phyloP scores from a whole-genome alignment of 805 yeast genomes.

The Martiniozyma abietophila region DNA sequence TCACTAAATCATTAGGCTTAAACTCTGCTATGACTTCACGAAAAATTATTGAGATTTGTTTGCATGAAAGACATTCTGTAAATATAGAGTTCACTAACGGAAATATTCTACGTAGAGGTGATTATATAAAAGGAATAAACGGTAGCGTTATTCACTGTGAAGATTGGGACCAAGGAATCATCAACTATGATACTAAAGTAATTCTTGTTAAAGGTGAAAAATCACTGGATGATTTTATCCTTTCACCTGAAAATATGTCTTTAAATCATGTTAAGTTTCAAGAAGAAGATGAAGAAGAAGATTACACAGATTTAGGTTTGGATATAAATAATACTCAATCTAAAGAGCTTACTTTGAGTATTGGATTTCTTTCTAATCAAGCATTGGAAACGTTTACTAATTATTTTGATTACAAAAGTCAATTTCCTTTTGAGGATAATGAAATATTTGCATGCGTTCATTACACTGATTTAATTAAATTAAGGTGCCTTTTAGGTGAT shows the following conservation, averaged over 20 bases:
- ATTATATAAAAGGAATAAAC: conserved; percentile 32
- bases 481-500: conserved; percentile 68
- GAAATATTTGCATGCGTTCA: conserved; percentile 38
- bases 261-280: neutral
- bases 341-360: neutral
- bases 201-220: conserved; percentile 35
- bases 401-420: conserved; percentile 9
- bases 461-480: conserved; percentile 39
- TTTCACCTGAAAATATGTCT: neutral
- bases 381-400: conserved; percentile 16
- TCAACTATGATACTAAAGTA: conserved; percentile 39
- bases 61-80: conserved; percentile 26
- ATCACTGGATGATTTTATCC: neutral
- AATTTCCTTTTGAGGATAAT: conserved; percentile 32
- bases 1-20: conserved; percentile 30
- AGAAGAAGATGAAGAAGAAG: too few relatives aligned
- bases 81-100: too few relatives aligned
- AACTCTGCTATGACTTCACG: conserved; percentile 4
- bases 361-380: conserved; percentile 5
- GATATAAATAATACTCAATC: too few relatives aligned
- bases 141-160: conserved; percentile 56
- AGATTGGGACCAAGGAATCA: conserved; percentile 62
- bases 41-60: conserved; percentile 27
- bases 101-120: conserved; percentile 32
- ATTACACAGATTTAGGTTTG: too few relatives aligned